These are phyloP conservation scores for Monilinia polystroma DNA, from an alignment of 2,329 filamentous ascomycete genomes.

Conservation along the genomic window DNA sequence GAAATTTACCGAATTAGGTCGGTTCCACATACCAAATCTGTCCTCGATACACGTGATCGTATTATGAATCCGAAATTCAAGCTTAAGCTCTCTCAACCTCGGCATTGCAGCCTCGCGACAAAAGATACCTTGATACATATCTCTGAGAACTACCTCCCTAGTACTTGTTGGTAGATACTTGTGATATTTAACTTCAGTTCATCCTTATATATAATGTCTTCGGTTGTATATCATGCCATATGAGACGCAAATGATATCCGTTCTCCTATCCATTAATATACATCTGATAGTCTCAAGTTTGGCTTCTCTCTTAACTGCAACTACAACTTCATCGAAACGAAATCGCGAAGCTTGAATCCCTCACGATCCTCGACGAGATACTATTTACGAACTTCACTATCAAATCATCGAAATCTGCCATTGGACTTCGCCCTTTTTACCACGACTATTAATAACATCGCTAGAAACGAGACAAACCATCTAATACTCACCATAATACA, in stretches of 20 bases:
- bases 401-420: neutral
- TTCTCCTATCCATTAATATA: slow-evolving; percentile 11
- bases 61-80: neutral
- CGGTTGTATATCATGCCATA: slow-evolving; percentile 10
- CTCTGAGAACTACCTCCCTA: too few relatives aligned
- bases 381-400: neutral
- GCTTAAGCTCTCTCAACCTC: slow-evolving; percentile 13
- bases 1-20: too few relatives aligned
- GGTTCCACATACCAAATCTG: too few relatives aligned
- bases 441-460: neutral
- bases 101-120: slow-evolving; percentile 16
- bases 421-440: neutral
- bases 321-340: neutral
- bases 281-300: slow-evolving; percentile 14
- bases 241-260: slow-evolving; percentile 13
- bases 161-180: neutral
- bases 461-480: neutral
- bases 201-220: neutral
- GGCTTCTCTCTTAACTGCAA: slow-evolving; percentile 3
- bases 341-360: slow-evolving; percentile 1
- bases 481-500: neutral
- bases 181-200: neutral
- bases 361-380: neutral
- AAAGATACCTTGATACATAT: neutral
- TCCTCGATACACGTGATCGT: neutral